Evolutionary conservation across 371 early-diverging fungal species (phyloP).

Genomic region (Mortierella sp.): DNA sequence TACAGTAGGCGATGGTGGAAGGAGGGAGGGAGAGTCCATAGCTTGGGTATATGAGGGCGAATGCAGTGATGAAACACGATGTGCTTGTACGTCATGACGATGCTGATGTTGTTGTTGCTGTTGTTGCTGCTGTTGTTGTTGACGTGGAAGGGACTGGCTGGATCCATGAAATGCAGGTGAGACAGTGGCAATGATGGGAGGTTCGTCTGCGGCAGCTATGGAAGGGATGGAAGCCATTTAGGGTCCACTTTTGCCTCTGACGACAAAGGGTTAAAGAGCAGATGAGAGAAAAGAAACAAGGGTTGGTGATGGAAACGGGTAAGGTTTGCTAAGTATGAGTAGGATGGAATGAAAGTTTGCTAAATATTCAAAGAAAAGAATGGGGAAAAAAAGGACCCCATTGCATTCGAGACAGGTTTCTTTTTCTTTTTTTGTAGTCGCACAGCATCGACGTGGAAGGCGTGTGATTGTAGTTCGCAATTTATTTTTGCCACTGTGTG

Average conservation of each 20-base stretch:
- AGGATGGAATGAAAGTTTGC: too few species aligned
- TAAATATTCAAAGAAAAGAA: neutral
- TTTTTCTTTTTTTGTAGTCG: neutral
- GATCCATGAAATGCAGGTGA: slow-evolving; percentile 25
- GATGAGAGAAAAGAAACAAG: neutral
- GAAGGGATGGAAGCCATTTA: slow-evolving; percentile 13
- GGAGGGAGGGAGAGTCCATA: slow-evolving; percentile 16
- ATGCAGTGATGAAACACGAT: neutral
- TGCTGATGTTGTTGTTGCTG: slow-evolving; percentile 9
- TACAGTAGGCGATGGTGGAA: slow-evolving; percentile 11
- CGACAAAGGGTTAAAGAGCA: neutral
- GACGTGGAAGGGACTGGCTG: slow-evolving; percentile 6
- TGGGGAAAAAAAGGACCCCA: neutral
- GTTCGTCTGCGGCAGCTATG: neutral
- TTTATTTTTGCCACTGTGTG: too few species aligned
- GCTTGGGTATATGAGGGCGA: slow-evolving; percentile 42
- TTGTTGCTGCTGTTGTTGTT: slow-evolving; percentile 13
- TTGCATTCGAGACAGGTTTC: neutral
- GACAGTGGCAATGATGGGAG: slow-evolving; percentile 22
- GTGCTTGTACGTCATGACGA: slow-evolving; percentile 12
- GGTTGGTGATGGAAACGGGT: neutral
- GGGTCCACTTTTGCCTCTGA: neutral
- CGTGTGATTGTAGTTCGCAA: too few species aligned
- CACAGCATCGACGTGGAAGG: neutral
- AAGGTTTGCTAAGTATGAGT: too few species aligned